A percentile compares a stretch with the other conserved stretches of the same genome.
These are phyloP conservation scores for Cronartium ribicola DNA, from an alignment of 1,284 basidiomycete genomes.

Conservation along the genomic window DNA sequence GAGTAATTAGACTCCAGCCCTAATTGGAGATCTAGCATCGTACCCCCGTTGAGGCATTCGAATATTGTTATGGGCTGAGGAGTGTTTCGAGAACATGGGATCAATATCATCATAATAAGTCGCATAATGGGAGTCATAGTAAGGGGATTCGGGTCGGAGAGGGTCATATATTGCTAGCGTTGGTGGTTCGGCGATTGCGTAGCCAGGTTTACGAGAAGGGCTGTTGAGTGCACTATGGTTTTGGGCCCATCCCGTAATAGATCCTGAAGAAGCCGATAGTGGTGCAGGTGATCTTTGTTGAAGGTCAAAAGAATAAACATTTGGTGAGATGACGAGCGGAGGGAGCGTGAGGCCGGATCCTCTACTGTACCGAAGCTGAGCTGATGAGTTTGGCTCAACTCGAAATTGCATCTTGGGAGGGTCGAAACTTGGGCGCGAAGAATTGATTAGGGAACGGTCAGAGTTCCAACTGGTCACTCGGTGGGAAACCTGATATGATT, in stretches of 20 bases:
- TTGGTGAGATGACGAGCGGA: constrained; percentile 2
- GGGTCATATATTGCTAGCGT: not conserved
- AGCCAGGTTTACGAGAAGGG: not conserved
- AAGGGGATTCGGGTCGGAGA: not conserved
- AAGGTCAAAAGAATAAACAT: not conserved
- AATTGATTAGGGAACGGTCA: not conserved
- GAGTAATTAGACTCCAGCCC: too few relatives aligned
- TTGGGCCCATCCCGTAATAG: not conserved
- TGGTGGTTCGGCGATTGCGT: not conserved
- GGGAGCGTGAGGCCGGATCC: not conserved
- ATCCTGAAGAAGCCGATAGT: not conserved
- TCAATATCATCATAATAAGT: not conserved
- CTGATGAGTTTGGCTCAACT: not conserved
- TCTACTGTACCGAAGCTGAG: not conserved
- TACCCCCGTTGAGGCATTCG: too few relatives aligned
- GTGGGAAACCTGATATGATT: not conserved
- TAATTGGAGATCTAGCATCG: too few relatives aligned
- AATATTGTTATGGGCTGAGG: not conserved
- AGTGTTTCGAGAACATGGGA: not conserved
- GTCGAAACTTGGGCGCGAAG: not conserved
- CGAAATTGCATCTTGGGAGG: not conserved
- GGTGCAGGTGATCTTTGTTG: not conserved
- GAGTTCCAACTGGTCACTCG: not conserved
- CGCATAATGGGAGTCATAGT: not conserved
- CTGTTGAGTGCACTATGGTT: not conserved